These are phyloP conservation scores for Aspergillus mulundensis DNA, from an alignment of 495 filamentous ascomycete genomes.

Conservation along the genomic window DNA sequence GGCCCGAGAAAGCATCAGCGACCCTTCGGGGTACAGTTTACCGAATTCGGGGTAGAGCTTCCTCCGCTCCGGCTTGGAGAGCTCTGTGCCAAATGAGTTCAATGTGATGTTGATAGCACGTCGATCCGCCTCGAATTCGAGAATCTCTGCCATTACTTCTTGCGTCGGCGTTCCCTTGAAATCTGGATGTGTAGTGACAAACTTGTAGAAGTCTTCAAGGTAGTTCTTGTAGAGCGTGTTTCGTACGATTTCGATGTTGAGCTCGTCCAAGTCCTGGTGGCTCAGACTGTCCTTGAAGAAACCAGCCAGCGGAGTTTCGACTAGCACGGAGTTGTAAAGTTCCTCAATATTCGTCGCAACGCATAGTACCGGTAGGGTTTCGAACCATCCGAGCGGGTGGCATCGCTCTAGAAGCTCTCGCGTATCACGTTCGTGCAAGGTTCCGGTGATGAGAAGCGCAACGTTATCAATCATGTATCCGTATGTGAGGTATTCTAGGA, in stretches of 20 bases:
- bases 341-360: slow-evolving; percentile 98
- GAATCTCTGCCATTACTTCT: slow-evolving; percentile 89
- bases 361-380: slow-evolving; percentile 96
- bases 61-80: slow-evolving; percentile 87
- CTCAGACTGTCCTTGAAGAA: slow-evolving; percentile 96
- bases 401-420: slow-evolving; percentile 92
- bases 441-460: slow-evolving; percentile 95
- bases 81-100: slow-evolving; percentile 97
- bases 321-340: slow-evolving; percentile 93
- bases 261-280: slow-evolving; percentile 94
- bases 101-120: slow-evolving; percentile 98
- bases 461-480: slow-evolving; percentile 99
- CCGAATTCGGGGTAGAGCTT: slow-evolving; percentile 96
- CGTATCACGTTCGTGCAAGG: slow-evolving; percentile 95
- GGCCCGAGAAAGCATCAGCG: slow-evolving; percentile 87
- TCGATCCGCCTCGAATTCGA: slow-evolving; percentile 95
- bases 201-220: slow-evolving; percentile 92
- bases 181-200: slow-evolving; percentile 80
- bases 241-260: slow-evolving; percentile 98
- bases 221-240: slow-evolving; percentile 99
- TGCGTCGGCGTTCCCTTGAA: slow-evolving; percentile 83
- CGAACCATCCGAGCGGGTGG: slow-evolving; percentile 97
- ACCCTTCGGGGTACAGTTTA: slow-evolving; percentile 87
- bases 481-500: slow-evolving; percentile 96
- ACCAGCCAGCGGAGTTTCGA: slow-evolving; percentile 91